Evolutionary conservation across 2,329 filamentous ascomycete species (phyloP).

Genomic region (Fusarium dlaminii): DNA sequence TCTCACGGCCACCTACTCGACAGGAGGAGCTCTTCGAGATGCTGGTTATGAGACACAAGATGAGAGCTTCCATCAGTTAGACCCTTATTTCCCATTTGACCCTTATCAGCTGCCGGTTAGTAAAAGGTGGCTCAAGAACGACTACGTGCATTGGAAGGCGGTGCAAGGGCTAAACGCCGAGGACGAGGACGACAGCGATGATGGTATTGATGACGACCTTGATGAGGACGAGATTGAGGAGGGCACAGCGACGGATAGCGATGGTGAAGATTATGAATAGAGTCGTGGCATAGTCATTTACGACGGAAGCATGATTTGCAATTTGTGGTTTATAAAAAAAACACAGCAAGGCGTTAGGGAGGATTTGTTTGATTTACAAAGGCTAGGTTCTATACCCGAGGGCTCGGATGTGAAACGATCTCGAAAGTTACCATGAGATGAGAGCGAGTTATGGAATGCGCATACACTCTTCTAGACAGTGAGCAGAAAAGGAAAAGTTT

Average conservation of each 20-base stretch:
- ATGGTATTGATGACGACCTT: conserved; percentile 62
- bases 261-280: conserved; percentile 53
- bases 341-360: conserved; percentile 38
- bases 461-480: background rate
- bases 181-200: conserved; percentile 64
- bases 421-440: background rate
- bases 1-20: conserved; percentile 65
- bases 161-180: conserved; percentile 74
- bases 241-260: conserved; percentile 61
- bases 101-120: conserved; percentile 91
- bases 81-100: conserved; percentile 97
- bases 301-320: background rate
- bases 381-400: conserved; percentile 25
- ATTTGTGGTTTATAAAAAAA: conserved; percentile 2
- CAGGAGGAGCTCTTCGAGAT: conserved; percentile 64
- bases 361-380: conserved; percentile 18
- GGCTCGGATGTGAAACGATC: background rate
- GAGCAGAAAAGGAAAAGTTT: background rate
- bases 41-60: conserved; percentile 62
- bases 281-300: background rate
- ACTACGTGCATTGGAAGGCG: conserved; percentile 84
- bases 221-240: conserved; percentile 59
- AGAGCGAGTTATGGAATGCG: conserved; percentile 6
- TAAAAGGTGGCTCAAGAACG: conserved; percentile 84
- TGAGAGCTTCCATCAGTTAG: conserved; percentile 84